Base-by-base conservation (phyloP, 805 yeast species). In the Kockiozyma suomiensis region DNA sequence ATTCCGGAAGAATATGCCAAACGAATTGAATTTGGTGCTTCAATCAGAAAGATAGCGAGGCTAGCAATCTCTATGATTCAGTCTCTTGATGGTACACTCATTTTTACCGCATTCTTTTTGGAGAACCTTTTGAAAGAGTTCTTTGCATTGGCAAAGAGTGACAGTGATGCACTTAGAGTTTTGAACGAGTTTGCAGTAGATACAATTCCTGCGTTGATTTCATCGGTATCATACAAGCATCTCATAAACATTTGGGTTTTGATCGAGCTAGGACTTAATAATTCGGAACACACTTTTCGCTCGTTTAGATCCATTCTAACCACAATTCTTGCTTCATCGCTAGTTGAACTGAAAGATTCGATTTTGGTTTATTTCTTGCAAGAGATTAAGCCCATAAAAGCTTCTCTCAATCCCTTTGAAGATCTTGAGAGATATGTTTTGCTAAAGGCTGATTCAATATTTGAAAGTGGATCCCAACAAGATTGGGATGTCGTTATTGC, bases 401-500 rank as follows among this genome's bases (percentile, higher is more conserved):
- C 28, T 6, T 5, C 35, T 3, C 4, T 62, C 10, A 10, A 4
- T 5, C 55, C 64, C 4, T 41, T 28, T 17, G 42, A n/a, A 5
- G 21, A 5, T 4, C 40, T 62, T 26, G 61, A 62, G 35, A 49
- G 47, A 19, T 59, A 57, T 35, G 13, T 48, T 12, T 33, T 51
- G 17, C 12, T 13, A 13, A 49, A 47, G 26, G 33, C 26, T 13
- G 38, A 50, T 17, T n/a, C 28, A 7, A 30, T 61, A 4, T 61
- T 45, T 17, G 62, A 61, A n/a, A 45, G 5, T 6, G 51, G 47
- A 7, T 43, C 13, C 1, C 48, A 53, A 33, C 15, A 6, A 4
- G 62, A 54, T n/a, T 61, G 65, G 65, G 51, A 57, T 17, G 38
- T 61, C 13, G 19, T 61, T 21, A 35, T 48, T 4, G 56, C 40